phyloP scores from a whole-genome alignment of 108 stramenopile species.

The Epipyxis sp. region DNA sequence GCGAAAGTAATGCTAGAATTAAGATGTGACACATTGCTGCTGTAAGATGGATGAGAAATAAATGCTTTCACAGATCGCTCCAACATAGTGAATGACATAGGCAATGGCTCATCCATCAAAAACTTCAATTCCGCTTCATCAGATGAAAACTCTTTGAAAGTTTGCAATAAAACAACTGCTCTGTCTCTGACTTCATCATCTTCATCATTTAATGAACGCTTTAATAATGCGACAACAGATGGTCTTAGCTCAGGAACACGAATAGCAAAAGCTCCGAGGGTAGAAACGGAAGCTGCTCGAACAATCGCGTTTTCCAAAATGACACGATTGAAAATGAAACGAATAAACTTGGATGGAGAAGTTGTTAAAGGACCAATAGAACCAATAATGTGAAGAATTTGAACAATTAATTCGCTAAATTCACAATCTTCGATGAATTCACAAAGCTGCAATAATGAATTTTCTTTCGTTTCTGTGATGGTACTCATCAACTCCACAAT shows the following conservation, averaged over 20 bases:
- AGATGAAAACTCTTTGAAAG: conserved; percentile 52
- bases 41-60: conserved; percentile 49
- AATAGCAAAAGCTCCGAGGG: conserved; percentile 82
- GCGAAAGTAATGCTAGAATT: conserved; percentile 64
- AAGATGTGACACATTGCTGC: conserved; percentile 58
- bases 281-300: conserved; percentile 82
- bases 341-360: conserved; percentile 85
- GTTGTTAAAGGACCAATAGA: conserved; percentile 73
- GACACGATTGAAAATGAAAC: conserved; percentile 93
- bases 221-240: conserved; percentile 72
- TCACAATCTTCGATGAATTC: conserved; percentile 90
- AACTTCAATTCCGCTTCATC: conserved; percentile 59
- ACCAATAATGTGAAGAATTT: conserved; percentile 80
- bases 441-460: conserved; percentile 80
- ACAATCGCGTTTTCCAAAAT: conserved; percentile 88
- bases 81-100: conserved; percentile 74
- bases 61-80: conserved; percentile 68
- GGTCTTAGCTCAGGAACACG: conserved; percentile 69
- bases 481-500: conserved; percentile 76
- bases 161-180: conserved; percentile 65
- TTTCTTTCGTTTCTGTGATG: conserved; percentile 81
- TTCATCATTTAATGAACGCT: conserved; percentile 75
- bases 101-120: conserved; percentile 68
- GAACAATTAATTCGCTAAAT: conserved; percentile 30
- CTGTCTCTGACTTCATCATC: conserved; percentile 94